A percentile compares a stretch with the other conserved stretches of the same genome.
Conservation (phyloP, 148 eudicot genomes). For the Camellia lanceoleosa region DNA sequence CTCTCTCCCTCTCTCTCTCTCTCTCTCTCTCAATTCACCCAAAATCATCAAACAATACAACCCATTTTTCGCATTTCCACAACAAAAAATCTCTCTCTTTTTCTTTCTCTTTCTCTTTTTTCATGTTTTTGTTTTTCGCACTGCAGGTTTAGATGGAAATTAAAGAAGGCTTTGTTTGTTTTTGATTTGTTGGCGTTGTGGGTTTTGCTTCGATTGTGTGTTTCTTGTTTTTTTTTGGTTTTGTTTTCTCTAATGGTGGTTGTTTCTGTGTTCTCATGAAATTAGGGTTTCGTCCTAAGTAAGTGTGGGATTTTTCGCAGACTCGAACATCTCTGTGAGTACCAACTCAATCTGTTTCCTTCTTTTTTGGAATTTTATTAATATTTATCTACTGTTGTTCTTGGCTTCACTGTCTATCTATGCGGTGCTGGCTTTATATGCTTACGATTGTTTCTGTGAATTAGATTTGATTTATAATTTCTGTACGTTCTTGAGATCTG, state of each 20-base stretch:
- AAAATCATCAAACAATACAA: too few relatives aligned
- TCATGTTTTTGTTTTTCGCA: background rate
- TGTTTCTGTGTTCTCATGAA: conserved; percentile 35
- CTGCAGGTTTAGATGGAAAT: background rate
- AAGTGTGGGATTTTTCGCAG: conserved; percentile 7
- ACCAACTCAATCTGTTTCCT: background rate
- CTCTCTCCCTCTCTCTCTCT: background rate
- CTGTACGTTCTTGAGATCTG: background rate
- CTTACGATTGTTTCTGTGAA: background rate
- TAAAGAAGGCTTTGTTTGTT: background rate
- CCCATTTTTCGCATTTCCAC: background rate
- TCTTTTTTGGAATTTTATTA: too few relatives aligned
- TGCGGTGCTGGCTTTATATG: background rate
- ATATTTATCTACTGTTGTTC: background rate
- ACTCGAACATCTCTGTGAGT: conserved; percentile 23
- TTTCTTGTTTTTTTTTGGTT: background rate
- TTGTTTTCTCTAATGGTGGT: conserved; percentile 15
- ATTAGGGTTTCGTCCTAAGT: conserved; percentile 26
- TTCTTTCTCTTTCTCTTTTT: background rate
- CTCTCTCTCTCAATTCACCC: background rate
- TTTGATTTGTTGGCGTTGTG: background rate
- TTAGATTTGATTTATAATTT: background rate
- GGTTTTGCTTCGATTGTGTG: background rate
- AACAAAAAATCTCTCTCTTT: background rate
- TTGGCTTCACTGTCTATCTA: background rate